Conservation (phyloP, 768 basidiomycete genomes). For the Rhizopogon vinicolor region DNA sequence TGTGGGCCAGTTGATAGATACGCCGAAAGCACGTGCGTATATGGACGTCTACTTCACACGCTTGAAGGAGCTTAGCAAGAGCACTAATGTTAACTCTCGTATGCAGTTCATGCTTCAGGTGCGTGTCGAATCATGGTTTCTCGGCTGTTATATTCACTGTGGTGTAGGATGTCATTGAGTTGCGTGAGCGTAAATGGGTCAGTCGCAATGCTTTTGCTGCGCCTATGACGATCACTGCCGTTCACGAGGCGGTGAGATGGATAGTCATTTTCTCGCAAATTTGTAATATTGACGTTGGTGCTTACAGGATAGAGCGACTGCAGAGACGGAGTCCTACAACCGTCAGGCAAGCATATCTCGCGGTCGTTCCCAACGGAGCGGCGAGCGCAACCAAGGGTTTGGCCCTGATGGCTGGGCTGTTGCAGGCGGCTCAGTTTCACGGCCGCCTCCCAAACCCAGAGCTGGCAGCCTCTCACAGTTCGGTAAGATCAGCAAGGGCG, state of each 20-base stretch:
- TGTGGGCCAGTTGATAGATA: conserved; percentile 84
- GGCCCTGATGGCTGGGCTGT: conserved; percentile 88
- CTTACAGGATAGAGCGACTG: conserved; percentile 61
- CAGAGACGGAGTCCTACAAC: conserved; percentile 24
- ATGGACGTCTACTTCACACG: conserved; percentile 93
- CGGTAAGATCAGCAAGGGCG: too few species aligned
- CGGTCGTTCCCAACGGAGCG: conserved; percentile 85
- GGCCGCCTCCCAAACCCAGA: conserved; percentile 34
- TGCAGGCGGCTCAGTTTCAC: conserved; percentile 44
- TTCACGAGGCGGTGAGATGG: conserved; percentile 73
- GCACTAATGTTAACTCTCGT: conserved; percentile 70
- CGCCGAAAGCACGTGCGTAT: conserved; percentile 71
- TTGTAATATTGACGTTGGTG: neutral
- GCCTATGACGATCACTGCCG: conserved; percentile 83
- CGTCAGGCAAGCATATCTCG: conserved; percentile 74
- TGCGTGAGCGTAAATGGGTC: conserved; percentile 81
- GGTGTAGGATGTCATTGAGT: conserved; percentile 81
- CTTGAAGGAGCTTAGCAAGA: conserved; percentile 80
- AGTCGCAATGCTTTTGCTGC: conserved; percentile 67
- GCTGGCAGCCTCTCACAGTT: too few species aligned
- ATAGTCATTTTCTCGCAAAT: neutral
- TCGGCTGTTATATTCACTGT: neutral
- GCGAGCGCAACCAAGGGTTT: conserved; percentile 57
- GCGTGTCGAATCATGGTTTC: conserved; percentile 16
- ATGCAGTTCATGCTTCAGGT: conserved; percentile 98